Conservation (phyloP, 139 green algal genomes). For the Auxenochlorella protothecoides region DNA sequence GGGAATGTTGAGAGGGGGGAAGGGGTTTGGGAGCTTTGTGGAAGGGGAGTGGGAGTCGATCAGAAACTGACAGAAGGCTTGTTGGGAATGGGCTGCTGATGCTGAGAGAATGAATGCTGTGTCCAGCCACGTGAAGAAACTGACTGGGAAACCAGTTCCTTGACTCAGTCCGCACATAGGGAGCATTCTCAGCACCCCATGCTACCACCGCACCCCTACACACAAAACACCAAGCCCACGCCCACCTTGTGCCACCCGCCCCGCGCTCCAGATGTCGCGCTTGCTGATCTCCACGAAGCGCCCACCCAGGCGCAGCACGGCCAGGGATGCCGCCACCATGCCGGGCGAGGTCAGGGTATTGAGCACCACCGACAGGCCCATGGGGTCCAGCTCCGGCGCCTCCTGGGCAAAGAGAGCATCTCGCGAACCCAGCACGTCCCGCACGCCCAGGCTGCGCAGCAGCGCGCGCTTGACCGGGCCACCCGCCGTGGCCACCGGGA, state of each 20-base stretch:
- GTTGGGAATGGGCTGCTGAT: too few species aligned
- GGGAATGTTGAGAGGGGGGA: too few species aligned
- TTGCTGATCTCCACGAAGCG: constrained; percentile 80
- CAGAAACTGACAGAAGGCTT: too few species aligned
- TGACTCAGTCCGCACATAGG: too few species aligned
- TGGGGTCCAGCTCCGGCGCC: neutral
- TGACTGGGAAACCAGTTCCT: too few species aligned
- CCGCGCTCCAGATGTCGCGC: constrained; percentile 70
- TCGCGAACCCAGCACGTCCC: constrained; percentile 36
- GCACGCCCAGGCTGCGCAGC: constrained; percentile 37
- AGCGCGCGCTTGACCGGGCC: constrained; percentile 45
- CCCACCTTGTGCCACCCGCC: constrained; percentile 25
- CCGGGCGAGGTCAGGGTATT: constrained; percentile 81
- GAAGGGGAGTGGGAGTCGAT: too few species aligned
- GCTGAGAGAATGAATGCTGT: too few species aligned
- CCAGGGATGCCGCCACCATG: constrained; percentile 67
- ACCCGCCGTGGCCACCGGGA: constrained; percentile 40
- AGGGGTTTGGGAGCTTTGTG: too few species aligned
- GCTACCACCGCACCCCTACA: too few species aligned
- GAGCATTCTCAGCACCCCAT: too few species aligned
- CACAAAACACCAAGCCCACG: too few species aligned
- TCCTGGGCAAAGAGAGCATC: constrained; percentile 40
- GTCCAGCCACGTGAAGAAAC: too few species aligned
- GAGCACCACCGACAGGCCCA: constrained; percentile 30
- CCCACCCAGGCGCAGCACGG: constrained; percentile 39